Evolutionary conservation across 768 basidiomycete species (phyloP), one percentile per base, ranked within the genome.

Genomic region (Auriscalpium microsporum): DNA sequence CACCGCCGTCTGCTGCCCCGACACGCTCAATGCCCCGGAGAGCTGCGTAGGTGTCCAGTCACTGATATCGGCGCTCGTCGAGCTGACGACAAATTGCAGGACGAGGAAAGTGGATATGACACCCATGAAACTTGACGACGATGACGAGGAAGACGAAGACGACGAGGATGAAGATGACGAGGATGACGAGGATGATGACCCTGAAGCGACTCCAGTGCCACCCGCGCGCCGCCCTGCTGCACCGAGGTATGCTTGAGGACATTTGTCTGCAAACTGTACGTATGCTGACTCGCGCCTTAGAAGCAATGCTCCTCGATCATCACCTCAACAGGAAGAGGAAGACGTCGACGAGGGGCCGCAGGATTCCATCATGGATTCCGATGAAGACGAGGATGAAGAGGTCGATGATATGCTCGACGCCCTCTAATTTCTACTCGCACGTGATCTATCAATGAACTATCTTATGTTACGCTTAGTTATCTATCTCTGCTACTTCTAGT

Each of bases 11-110:
- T 0, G 65, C 70, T 37, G 68, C 71, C 10, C 79, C 80, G n/a
- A 78, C 75, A 17, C 71, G 82, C 52, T 68, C 66, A 8, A 64
- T 84, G 62, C 84, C 85, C 3, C 78, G 75, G 64, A 72, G 84
- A 61, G 75, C 78, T 42, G 83, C 75, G 84, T 85, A 70, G 60
- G 83, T 69, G 28, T n/a, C 14, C 16, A 46, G 11, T 48, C 19
- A 28, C 54, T 16, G 42, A 19, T 71, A 76, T 60, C 63, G 69
- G 54, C 71, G 74, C 16, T 73, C 73, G 64, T 13, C 47, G 67
- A 8, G 54, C 56, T 28, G 64, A 59, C 48, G 67, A 7, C 40
- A 42, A 59, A 48, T 44, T 48, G 42, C 36, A 68, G 60, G 53
- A 57, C 57, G n/a, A 45, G 59, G 40, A 53, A 55, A 35, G 48